Base-by-base conservation (phyloP, 257 asterid species). In the Solanum pennellii region DNA sequence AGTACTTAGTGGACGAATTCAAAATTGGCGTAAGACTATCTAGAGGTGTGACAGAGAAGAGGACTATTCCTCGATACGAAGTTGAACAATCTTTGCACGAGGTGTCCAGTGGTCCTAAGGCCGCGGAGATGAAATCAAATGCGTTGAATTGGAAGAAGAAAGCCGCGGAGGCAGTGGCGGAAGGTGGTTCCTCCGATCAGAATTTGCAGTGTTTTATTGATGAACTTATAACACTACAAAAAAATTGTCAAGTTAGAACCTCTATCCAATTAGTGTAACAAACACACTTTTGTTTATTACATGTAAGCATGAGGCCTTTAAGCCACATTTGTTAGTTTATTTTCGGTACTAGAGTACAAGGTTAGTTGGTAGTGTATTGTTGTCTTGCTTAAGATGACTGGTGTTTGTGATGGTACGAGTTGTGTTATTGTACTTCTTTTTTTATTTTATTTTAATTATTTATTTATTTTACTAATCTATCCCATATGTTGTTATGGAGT, bases 121-220 rank as follows among this genome's bases (percentile, higher is more conserved):
- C 85, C 10, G 85, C 27, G 47, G 88, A 86, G 77, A 86, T 86
- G 85, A 86, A 56, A 45, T 42, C 42, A 39, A 86, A 59, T 1
- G 88, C 85, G 0, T 23, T 86, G 85, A 59, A 33, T 11, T 86
- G 88, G 88, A 86, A 86, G 85, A 86, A 39, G 76, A 73, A 72
- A 82, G 88, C 88, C 4, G 76, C 42, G 0, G 60, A 49, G 42
- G 74, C 84, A 33, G 85, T 16, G 88, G 85, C 52, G 66, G 47
- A 16, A 42, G 88, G 85, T 11, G 88, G 88, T 7, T 59, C 88
- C 0, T 86, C 88, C 8, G 47, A 86, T 65, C 77, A 65, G 41
- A 86, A 86, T 76, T 18, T 86, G 65, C 20, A 60, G 16, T 73
- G 20, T 1, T 86, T 86, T 25, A 41, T 59, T 12, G 25, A 76